Evolutionary conservation across 129 eudicot species (phyloP), one percentile per base, ranked within the genome.

Genomic region (Silybum marianum): DNA sequence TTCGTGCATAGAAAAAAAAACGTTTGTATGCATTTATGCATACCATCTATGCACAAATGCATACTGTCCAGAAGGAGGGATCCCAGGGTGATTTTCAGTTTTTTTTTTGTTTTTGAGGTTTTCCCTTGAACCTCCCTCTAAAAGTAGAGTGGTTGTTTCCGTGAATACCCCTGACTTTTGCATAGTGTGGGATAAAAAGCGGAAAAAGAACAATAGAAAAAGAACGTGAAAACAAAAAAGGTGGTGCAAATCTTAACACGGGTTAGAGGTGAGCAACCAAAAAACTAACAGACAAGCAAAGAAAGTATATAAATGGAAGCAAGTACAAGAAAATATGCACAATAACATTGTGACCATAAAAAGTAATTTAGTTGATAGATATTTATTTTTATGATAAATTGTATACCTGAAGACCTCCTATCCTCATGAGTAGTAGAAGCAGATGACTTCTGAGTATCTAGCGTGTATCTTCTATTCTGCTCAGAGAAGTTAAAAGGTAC

Each of bases 391-490:
- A 38, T 9, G 11, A 34, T 10, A 0, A 11, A 71, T 80, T 77
- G n/a, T 1, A 73, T 80, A 91, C 93, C 95, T 79, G 92, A 83
- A 86, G 89, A 85, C 26, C 88, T 85, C 40, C 40, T 72, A 65
- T 79, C 90, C 24, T 85, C 75, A 81, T 80, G 88, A 65, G 58
- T 65, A 67, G 72, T 24, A 62, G 79, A 62, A 74, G 87, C 54
- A 46, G 80, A 77, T 26, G 82, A 46, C 39, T 86, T 82, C 80
- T 85, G 88, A 71, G 88, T 42, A 78, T 80, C 87, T 40, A 66
- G 4, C 68, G 92, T 83, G 73, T 80, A 87, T 84, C 90, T 88
- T 42, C 28, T 68, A 74, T 87, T 85, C 72, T 86, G 88, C 82
- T 84, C 88, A 12, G 69, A 23, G 68, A 66, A 75, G 71, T 82